phyloP scores from a whole-genome alignment of 129 eudicot species.

The Lonicera japonica region DNA sequence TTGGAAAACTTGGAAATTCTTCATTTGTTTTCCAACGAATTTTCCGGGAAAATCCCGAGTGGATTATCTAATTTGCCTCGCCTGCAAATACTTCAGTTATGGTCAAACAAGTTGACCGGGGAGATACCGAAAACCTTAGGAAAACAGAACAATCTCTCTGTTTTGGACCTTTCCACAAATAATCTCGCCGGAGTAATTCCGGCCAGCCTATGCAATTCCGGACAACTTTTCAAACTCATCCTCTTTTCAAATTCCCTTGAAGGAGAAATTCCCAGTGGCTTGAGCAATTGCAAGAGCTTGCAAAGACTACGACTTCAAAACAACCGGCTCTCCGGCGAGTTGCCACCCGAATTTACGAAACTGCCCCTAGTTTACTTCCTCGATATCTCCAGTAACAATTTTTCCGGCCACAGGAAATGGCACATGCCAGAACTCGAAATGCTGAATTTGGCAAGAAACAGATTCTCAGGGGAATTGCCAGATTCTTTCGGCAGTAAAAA shows the following conservation, averaged over 20 bases:
- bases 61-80: constrained; percentile 46
- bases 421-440: constrained; percentile 72
- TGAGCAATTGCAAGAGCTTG: constrained; percentile 50
- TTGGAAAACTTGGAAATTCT: constrained; percentile 52
- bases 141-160: constrained; percentile 53
- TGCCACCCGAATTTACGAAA: constrained; percentile 37
- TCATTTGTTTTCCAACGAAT: constrained; percentile 69
- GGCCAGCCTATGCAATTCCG: constrained; percentile 42
- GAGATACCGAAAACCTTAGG: constrained; percentile 71
- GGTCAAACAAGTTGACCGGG: constrained; percentile 76
- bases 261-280: constrained; percentile 49
- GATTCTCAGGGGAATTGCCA: constrained; percentile 53
- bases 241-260: constrained; percentile 73
- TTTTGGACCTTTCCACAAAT: constrained; percentile 85
- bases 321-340: constrained; percentile 58
- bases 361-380: constrained; percentile 66
- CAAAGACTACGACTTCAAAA: constrained; percentile 62
- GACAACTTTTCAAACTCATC: constrained; percentile 62
- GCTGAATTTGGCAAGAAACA: constrained; percentile 62
- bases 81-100: constrained; percentile 82
- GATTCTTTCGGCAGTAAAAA: constrained; percentile 45
- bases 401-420: constrained; percentile 51
- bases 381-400: constrained; percentile 53
- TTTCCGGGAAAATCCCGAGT: constrained; percentile 64
- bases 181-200: constrained; percentile 84